Conservation (phyloP, 208 protist genomes). For the Crithidia sp. region DNA sequence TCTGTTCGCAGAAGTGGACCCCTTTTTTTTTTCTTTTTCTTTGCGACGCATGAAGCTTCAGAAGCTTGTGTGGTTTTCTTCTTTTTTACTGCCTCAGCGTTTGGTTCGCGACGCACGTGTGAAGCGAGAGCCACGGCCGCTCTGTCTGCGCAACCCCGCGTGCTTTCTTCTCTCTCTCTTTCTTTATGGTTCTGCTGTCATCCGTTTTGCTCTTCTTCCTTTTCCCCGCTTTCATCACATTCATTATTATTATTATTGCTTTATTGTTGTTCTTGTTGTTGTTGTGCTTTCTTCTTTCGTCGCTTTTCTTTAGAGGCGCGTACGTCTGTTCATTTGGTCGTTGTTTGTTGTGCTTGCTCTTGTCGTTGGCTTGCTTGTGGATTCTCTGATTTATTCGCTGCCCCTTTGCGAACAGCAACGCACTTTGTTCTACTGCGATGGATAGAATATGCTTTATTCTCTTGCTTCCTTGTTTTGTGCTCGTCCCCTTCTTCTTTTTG, state of each 20-base stretch:
- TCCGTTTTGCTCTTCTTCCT: neutral
- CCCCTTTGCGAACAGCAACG: too few species aligned
- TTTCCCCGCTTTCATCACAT: neutral
- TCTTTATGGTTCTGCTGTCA: neutral
- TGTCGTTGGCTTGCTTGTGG: slow-evolving; percentile 15
- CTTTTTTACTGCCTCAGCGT: too few species aligned
- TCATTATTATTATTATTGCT: neutral
- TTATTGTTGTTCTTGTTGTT: neutral
- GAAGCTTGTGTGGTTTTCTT: too few species aligned
- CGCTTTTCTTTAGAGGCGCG: slow-evolving; percentile 11
- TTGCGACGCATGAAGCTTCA: neutral
- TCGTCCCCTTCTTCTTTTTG: too few species aligned
- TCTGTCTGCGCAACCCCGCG: neutral
- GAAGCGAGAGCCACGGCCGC: too few species aligned
- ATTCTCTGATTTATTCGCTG: neutral
- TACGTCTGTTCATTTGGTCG: neutral
- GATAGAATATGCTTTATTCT: too few species aligned
- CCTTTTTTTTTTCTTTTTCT: neutral
- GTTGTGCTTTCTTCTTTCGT: too few species aligned
- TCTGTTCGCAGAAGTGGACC: neutral
- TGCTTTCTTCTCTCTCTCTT: neutral
- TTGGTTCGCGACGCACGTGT: too few species aligned
- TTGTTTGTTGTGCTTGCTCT: slow-evolving; percentile 13
- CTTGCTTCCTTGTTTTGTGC: too few species aligned
- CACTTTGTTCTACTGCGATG: too few species aligned